Conservation (phyloP, 2,329 filamentous ascomycete genomes). For the Pseudodiploospora longispora region DNA sequence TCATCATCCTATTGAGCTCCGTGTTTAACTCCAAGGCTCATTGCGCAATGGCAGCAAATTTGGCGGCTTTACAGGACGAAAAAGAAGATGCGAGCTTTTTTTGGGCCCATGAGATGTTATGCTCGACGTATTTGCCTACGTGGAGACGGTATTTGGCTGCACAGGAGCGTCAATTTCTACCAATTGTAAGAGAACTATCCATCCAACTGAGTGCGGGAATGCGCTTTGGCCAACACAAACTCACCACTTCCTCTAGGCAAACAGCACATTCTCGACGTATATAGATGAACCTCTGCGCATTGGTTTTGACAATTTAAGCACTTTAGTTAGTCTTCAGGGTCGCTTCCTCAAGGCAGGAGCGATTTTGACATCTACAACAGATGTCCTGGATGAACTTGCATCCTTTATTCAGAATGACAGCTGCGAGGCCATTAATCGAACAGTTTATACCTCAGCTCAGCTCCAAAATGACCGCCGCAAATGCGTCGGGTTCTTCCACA, state of each 20-base stretch:
- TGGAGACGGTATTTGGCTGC: slow-evolving; percentile 18
- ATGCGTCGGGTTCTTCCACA: slow-evolving; percentile 12
- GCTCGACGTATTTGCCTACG: slow-evolving; percentile 15
- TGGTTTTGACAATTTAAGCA: slow-evolving; percentile 19
- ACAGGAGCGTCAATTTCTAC: slow-evolving; percentile 16
- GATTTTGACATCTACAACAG: slow-evolving; percentile 13
- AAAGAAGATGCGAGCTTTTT: background rate
- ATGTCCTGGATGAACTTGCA: slow-evolving; percentile 14
- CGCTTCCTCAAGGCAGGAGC: slow-evolving; percentile 15
- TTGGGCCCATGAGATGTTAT: slow-evolving; percentile 16
- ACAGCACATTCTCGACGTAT: slow-evolving; percentile 18
- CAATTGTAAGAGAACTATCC: slow-evolving; percentile 13
- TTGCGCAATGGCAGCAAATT: slow-evolving; percentile 4
- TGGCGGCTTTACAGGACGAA: background rate
- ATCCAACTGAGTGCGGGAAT: no score
- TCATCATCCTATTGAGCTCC: slow-evolving; percentile 18
- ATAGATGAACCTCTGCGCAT: slow-evolving; percentile 19
- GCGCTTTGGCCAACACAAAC: no score
- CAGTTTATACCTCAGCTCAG: background rate
- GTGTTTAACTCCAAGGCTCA: slow-evolving; percentile 16
- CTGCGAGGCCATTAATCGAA: background rate
- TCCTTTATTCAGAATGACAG: background rate
- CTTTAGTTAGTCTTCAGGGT: slow-evolving; percentile 17
- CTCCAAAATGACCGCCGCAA: slow-evolving; percentile 10
- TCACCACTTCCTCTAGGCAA: slow-evolving; percentile 10